Percentiles rank a stretch among this genome's conserved stretches.
Evolutionary conservation across 2,329 filamentous ascomycete genomes (phyloP).

Genomic region (Chaetomiaceae sp.): DNA sequence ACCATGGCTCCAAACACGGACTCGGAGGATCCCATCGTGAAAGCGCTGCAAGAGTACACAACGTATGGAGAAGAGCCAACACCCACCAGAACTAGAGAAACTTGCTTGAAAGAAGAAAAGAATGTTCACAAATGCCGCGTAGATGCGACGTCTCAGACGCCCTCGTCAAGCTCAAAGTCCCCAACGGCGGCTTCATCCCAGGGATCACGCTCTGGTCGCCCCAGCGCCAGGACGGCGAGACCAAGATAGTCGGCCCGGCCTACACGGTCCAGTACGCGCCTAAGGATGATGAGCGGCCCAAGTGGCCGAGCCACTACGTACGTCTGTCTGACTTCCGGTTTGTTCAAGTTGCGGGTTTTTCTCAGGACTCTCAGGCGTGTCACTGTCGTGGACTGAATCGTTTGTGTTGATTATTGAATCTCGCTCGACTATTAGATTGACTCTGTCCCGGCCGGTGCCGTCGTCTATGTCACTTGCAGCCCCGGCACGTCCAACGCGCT

Average conservation of each 20-base stretch:
- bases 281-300: conserved; percentile 42
- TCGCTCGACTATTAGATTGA: too few relatives aligned
- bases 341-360: neutral
- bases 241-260: conserved; percentile 51
- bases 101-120: too few relatives aligned
- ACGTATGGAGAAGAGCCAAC: too few relatives aligned
- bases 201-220: conserved; percentile 53
- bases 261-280: conserved; percentile 50
- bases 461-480: conserved; percentile 48
- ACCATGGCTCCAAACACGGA: conserved; percentile 17
- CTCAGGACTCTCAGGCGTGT: too few relatives aligned
- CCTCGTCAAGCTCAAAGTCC: conserved; percentile 44
- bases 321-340: neutral
- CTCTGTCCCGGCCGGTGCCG: conserved; percentile 40
- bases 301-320: conserved; percentile 44
- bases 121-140: too few relatives aligned
- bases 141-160: conserved; percentile 50
- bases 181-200: conserved; percentile 49
- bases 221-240: conserved; percentile 42
- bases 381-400: too few relatives aligned
- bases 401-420: too few relatives aligned
- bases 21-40: conserved; percentile 30
- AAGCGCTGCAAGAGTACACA: conserved; percentile 33
- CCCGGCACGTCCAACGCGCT: conserved; percentile 43
- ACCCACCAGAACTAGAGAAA: too few relatives aligned